Evolutionary conservation across 2,329 filamentous ascomycete species (phyloP).

Genomic region (Paecilomyces dactylethromorphus): DNA sequence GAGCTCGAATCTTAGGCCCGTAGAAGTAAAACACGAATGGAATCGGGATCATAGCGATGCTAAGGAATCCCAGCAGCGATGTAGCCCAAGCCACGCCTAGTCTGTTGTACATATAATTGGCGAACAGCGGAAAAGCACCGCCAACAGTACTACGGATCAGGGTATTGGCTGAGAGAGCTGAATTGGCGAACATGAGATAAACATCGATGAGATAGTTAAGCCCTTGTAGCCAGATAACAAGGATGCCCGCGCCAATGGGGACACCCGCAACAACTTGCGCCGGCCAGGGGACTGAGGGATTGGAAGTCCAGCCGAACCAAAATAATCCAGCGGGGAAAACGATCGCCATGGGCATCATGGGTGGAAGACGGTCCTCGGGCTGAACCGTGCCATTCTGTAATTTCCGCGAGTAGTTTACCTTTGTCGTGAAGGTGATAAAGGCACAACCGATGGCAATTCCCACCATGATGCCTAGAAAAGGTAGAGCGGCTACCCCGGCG

Average conservation of each 20-base stretch:
- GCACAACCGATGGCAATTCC: constrained; percentile 32
- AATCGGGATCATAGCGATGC: constrained; percentile 37
- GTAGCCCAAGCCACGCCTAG: constrained; percentile 35
- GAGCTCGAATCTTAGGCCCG: constrained; percentile 37
- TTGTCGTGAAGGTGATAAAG: constrained; percentile 23
- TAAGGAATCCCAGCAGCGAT: constrained; percentile 32
- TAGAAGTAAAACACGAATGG: constrained; percentile 45
- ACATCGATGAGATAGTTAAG: constrained; percentile 38
- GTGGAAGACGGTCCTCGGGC: constrained; percentile 41
- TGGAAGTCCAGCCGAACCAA: constrained; percentile 45
- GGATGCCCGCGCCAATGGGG: constrained; percentile 36
- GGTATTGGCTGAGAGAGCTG: constrained; percentile 32
- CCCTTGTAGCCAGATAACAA: constrained; percentile 39
- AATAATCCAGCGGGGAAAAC: constrained; percentile 43
- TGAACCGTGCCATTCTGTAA: constrained; percentile 11
- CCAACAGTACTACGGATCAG: constrained; percentile 27
- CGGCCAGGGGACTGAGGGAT: constrained; percentile 36
- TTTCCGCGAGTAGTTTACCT: constrained; percentile 21
- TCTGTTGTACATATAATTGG: constrained; percentile 30
- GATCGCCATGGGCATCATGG: constrained; percentile 39
- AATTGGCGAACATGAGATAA: constrained; percentile 34
- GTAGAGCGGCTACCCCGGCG: constrained; percentile 36
- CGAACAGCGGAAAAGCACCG: constrained; percentile 29
- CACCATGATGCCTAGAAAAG: constrained; percentile 40
- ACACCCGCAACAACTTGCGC: constrained; percentile 40